phyloP scores from a whole-genome alignment of 148 eudicot species.

The Salicornia ramosissima region DNA sequence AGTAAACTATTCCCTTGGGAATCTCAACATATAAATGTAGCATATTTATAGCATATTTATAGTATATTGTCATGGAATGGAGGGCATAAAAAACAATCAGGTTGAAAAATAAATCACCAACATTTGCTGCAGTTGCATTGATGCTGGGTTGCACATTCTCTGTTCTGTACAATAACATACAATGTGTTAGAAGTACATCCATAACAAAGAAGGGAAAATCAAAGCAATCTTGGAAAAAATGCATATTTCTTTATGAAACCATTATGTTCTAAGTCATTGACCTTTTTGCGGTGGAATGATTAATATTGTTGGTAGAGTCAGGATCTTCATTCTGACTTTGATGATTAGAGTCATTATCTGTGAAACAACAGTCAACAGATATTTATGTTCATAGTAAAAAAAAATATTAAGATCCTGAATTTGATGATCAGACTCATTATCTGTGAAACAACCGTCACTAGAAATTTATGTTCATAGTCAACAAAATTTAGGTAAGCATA shows the following conservation, averaged over 20 bases:
- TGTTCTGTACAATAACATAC: conserved; percentile 41
- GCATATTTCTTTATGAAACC: neutral
- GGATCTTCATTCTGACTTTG: conserved; percentile 28
- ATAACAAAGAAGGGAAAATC: neutral
- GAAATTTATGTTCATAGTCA: neutral
- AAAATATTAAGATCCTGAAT: conserved; percentile 18
- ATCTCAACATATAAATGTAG: neutral
- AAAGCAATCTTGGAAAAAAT: neutral
- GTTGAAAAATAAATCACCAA: conserved; percentile 33
- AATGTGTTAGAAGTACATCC: conserved; percentile 12
- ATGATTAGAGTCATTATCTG: conserved; percentile 52
- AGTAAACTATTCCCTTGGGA: neutral
- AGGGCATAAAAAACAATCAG: conserved; percentile 3
- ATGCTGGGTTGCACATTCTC: conserved; percentile 31
- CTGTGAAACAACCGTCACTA: conserved; percentile 22
- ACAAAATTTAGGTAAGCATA: neutral
- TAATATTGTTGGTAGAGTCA: conserved; percentile 35
- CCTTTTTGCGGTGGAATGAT: conserved; percentile 38
- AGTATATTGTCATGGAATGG: neutral
- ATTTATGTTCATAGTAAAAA: neutral
- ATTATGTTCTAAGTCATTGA: conserved; percentile 17
- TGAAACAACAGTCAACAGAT: conserved; percentile 17
- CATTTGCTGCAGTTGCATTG: conserved; percentile 39
- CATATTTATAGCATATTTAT: too few relatives aligned
- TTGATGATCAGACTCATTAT: conserved; percentile 52